A percentile compares a stretch with the other conserved stretches of the same genome.
Conservation (phyloP, 257 asterid genomes). For the Cruciata laevipes region DNA sequence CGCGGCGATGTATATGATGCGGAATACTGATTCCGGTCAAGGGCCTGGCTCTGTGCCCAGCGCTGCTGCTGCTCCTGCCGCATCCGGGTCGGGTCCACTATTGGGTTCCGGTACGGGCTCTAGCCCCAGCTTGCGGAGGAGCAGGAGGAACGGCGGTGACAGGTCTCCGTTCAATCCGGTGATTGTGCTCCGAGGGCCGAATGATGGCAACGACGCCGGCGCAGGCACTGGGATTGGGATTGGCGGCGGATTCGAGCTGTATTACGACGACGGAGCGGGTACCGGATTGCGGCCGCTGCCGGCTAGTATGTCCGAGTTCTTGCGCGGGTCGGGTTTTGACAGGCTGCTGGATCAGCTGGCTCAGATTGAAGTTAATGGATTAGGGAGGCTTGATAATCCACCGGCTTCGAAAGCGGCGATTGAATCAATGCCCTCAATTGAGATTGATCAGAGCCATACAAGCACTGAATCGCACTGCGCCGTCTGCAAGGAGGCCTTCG, state of each 20-base stretch:
- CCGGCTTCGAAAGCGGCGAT: constrained; percentile 22
- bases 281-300: constrained; percentile 19
- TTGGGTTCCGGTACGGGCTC: constrained; percentile 4
- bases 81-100: background rate
- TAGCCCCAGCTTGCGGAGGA: constrained; percentile 15
- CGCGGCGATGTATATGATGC: constrained; percentile 17
- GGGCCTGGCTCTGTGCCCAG: background rate
- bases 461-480: constrained; percentile 18
- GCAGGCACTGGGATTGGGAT: constrained; percentile 7
- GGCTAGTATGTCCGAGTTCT: constrained; percentile 21
- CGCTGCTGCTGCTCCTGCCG: background rate
- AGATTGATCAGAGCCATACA: constrained; percentile 8
- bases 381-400: constrained; percentile 17
- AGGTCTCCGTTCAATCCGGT: constrained; percentile 25
- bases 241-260: constrained; percentile 18
- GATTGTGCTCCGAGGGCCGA: constrained; percentile 15
- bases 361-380: constrained; percentile 18
- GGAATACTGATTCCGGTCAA: constrained; percentile 8
- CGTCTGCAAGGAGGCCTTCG: constrained; percentile 18
- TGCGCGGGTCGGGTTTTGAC: constrained; percentile 20
- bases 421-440: constrained; percentile 19
- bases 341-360: constrained; percentile 21
- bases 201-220: background rate
- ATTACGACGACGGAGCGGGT: constrained; percentile 25
- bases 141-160: constrained; percentile 19